phyloP scores from a whole-genome alignment of 768 basidiomycete genomes.

The Epithele typhae region DNA sequence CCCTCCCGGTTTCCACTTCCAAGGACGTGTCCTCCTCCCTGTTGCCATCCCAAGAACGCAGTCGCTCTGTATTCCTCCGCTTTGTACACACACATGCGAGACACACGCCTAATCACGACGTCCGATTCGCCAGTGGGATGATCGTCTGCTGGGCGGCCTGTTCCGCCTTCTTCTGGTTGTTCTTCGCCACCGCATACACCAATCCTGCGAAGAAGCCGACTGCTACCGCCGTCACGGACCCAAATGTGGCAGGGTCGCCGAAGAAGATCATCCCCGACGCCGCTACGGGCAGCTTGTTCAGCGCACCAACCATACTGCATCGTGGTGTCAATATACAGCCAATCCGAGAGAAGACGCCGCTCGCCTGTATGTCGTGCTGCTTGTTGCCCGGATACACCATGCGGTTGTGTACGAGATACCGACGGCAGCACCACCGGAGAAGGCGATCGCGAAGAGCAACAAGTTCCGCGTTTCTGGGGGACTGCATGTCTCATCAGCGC shows the following conservation, averaged over 20 bases:
- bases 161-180: conserved; percentile 82
- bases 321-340: conserved; percentile 3
- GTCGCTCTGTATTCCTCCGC: neutral
- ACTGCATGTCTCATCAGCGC: conserved; percentile 37
- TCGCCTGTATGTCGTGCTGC: conserved; percentile 97
- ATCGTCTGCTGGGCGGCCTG: conserved; percentile 44
- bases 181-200: conserved; percentile 92
- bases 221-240: conserved; percentile 82
- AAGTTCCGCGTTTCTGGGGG: conserved; percentile 75
- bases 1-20: conserved; percentile 1
- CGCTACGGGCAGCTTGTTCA: conserved; percentile 97
- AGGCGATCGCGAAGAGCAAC: conserved; percentile 83
- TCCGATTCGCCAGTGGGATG: conserved; percentile 61
- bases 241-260: conserved; percentile 82
- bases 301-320: conserved; percentile 87
- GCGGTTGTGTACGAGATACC: conserved; percentile 98
- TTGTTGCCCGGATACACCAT: conserved; percentile 95
- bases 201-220: conserved; percentile 91
- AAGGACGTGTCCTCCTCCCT: conserved; percentile 1
- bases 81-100: neutral
- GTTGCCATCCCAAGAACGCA: conserved; percentile 3
- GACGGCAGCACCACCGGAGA: conserved; percentile 97
- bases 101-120: conserved; percentile 22
- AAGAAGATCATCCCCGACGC: conserved; percentile 99
- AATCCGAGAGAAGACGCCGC: conserved; percentile 16